Base-by-base conservation (phyloP, 2,329 filamentous ascomycete species). In the Apiospora pterosperma region DNA sequence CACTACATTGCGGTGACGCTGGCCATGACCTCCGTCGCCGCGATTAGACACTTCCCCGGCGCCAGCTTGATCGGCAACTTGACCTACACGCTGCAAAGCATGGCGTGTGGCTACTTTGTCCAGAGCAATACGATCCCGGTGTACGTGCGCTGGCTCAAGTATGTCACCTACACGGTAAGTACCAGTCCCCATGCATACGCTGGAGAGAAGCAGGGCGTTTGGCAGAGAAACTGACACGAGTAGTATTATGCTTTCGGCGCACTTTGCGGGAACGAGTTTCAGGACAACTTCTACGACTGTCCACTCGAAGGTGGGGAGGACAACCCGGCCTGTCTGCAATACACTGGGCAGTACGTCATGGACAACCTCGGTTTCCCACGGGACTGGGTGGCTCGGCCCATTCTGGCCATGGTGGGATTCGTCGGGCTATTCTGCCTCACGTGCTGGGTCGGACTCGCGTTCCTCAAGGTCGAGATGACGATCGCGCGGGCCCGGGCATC, bases 111-210 rank as follows among this genome's bases (percentile, higher is more conserved):
- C 1, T 93, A 90, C 75, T 93, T 94, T 68, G 87, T 93, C 16
- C 90, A 93, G 73, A 82, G 84, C 12, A 87, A 91, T 62, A 87
- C 88, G 5, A 91, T 94, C 4, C 90, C 91, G 0, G 81, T 93
- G 1, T 94, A 93, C 70, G 86, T 92, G n/a, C 83, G 90, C 63
- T 94, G 91, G 91, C 79, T 91, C 1, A 93, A 92, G 72, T 90
- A 87, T 80, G 82, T 83, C 28, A 84, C 86, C 1, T 90, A 88
- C 68, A 82, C 84, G 25, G 84, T 84, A 76, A 73, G 80, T 16
- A n/a, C 39, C 38, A 41, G n/a, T n/a, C n/a, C n/a, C n/a, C n/a
- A n/a, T n/a, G n/a, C n/a, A n/a, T n/a, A n/a, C n/a, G n/a, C n/a
- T n/a, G n/a, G n/a, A n/a, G n/a, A n/a, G n/a, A n/a, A n/a, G n/a